These are phyloP conservation scores for Umbelopsis vinacea DNA, from an alignment of 192 early-diverging fungal species.

Conservation along the genomic window DNA sequence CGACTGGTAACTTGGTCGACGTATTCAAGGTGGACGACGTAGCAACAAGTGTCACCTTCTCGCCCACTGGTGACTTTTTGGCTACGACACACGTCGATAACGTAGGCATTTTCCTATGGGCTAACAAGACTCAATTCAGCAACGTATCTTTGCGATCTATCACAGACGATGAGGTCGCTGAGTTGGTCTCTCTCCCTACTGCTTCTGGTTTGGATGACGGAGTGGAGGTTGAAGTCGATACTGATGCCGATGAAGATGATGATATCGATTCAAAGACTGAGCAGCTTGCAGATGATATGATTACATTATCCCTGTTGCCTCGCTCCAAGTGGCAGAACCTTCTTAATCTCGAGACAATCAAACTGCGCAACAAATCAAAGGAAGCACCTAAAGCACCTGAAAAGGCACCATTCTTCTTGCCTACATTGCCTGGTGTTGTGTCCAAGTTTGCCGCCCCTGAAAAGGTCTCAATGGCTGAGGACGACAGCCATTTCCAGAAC, in stretches of 20 bases:
- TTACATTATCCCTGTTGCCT: constrained; percentile 82
- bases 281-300: constrained; percentile 80
- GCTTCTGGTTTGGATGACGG: constrained; percentile 58
- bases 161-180: constrained; percentile 53
- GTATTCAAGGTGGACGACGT: constrained; percentile 77
- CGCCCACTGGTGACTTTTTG: constrained; percentile 90
- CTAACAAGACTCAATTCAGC: constrained; percentile 81
- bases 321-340: constrained; percentile 91
- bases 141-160: constrained; percentile 74
- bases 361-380: constrained; percentile 89
- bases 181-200: constrained; percentile 61
- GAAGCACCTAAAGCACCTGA: constrained; percentile 90
- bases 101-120: constrained; percentile 93
- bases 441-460: constrained; percentile 67
- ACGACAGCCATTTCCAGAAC: background rate
- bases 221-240: constrained; percentile 43
- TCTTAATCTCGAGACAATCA: constrained; percentile 87
- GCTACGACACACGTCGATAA: constrained; percentile 92
- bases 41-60: constrained; percentile 85
- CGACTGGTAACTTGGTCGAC: constrained; percentile 89
- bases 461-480: constrained; percentile 27
- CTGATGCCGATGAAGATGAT: constrained; percentile 32
- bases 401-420: constrained; percentile 93
- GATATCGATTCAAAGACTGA: constrained; percentile 40
- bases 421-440: constrained; percentile 72